Evolutionary conservation across 2,329 filamentous ascomycete genomes (phyloP), one percentile per base, ranked within the genome.

Genomic region (Colletotrichum aenigma): DNA sequence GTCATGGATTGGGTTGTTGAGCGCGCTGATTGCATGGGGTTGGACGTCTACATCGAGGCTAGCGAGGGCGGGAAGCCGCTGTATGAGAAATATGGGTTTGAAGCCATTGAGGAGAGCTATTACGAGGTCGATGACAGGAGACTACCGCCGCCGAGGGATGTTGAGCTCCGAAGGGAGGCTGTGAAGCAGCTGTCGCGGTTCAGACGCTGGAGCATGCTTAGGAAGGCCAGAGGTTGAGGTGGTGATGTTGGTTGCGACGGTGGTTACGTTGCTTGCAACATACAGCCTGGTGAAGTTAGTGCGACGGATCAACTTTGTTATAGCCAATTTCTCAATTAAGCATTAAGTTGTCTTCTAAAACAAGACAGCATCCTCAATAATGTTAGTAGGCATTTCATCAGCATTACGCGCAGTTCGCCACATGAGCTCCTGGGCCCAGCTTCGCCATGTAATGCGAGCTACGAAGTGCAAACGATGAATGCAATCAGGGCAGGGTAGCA

Each of bases 41-140:
- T 86, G 36, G 80, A 82, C 4, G 78, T 79, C 1, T 86, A 83
- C 70, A 80, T 86, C 16, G 84, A 86, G 78, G 81, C 85, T 3
- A 82, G 83, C 1, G 66, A 76, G 1, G 78, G 81, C 9, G 85
- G 83, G 0, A 80, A 75, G 9, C 67, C 74, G 2, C 75, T 86
- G 52, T 86, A 86, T 68, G 80, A 82, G 72, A 82, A 80, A 74
- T 81, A 80, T 60, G 85, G 84, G 1, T 85, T 84, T 74, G 68
- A 78, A 24, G 78, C 80, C 66, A 78, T 82, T 4, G 80, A 80
- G 56, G 34, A 70, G 36, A 48, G 28, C 4, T 10, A 38, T 6
- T 28, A 62, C 3, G 67, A 55, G 24, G 55, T 52, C 15, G 38
- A 34, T 26, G 36, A 62, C 36, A 18, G 10, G 5, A 9, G 21